Evolutionary conservation across 1,284 basidiomycete genomes (phyloP).

Genomic region (Fistulinella cinereoalba): DNA sequence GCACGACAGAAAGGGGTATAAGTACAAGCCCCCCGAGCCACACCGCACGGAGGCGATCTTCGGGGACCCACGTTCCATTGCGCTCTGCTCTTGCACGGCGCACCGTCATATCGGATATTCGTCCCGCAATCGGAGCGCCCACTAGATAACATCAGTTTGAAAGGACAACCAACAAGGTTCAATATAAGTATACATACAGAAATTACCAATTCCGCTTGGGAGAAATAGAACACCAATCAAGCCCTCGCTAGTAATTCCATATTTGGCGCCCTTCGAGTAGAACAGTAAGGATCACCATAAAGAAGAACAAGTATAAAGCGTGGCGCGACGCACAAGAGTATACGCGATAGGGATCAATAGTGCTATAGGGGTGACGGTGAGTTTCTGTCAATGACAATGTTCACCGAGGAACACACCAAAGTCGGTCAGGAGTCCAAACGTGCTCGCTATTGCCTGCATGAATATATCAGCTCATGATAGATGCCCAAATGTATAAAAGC

Average conservation of each 20-base stretch:
- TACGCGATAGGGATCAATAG: constrained; percentile 37
- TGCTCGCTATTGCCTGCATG: constrained; percentile 41
- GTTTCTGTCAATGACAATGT: no score
- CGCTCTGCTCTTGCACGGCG: constrained; percentile 46
- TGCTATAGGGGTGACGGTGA: constrained; percentile 22
- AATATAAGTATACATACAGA: no score
- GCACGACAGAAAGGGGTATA: constrained; percentile 32
- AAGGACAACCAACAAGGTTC: no score
- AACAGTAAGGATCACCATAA: constrained; percentile 1
- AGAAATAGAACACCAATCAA: constrained; percentile 61
- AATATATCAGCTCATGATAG: not conserved
- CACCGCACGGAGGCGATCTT: constrained; percentile 56
- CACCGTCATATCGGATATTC: constrained; percentile 50
- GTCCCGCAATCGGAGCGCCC: constrained; percentile 52
- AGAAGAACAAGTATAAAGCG: not conserved
- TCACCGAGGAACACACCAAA: constrained; percentile 39
- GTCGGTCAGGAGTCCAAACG: constrained; percentile 42
- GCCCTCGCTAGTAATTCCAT: constrained; percentile 57
- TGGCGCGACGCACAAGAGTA: constrained; percentile 28
- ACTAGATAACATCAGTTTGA: constrained; percentile 30
- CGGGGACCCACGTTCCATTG: constrained; percentile 50
- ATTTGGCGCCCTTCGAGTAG: constrained; percentile 53
- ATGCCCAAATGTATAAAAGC: not conserved
- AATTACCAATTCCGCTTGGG: constrained; percentile 58
- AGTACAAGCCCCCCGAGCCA: constrained; percentile 46